A percentile compares a stretch with the other conserved stretches of the same genome.
phyloP scores from a whole-genome alignment of 2,329 filamentous ascomycete species.

The Balansia obtecta region DNA sequence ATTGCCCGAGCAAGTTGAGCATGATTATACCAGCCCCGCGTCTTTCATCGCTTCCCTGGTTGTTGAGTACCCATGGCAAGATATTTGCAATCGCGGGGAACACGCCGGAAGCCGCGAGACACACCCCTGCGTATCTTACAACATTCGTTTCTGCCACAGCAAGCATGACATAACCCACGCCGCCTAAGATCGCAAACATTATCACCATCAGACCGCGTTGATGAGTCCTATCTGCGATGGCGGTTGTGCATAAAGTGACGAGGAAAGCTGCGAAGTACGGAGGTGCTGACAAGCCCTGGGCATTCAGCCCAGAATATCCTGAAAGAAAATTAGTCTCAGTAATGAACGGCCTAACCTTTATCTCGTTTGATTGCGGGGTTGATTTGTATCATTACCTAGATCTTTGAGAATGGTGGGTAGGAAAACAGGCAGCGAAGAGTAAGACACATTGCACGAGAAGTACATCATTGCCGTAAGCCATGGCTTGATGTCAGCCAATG shows the following conservation, averaged over 20 bases:
- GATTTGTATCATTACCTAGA: conserved; percentile 4
- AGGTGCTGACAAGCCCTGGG: conserved; percentile 12
- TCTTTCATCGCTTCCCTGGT: conserved; percentile 7
- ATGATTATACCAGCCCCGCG: conserved; percentile 6
- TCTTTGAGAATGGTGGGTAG: conserved; percentile 12
- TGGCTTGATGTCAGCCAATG: conserved; percentile 22
- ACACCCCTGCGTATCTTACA: conserved; percentile 5
- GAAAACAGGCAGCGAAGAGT: conserved; percentile 17
- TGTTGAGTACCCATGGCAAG: conserved; percentile 6
- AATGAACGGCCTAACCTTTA: too few relatives aligned
- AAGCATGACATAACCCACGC: conserved; percentile 5
- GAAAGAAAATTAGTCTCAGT: background rate
- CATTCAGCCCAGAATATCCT: conserved; percentile 10
- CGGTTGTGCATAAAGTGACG: conserved; percentile 8
- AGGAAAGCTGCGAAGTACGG: conserved; percentile 9
- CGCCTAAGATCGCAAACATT: conserved; percentile 5
- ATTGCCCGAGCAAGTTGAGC: conserved; percentile 6
- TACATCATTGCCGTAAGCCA: conserved; percentile 15
- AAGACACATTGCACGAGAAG: conserved; percentile 16
- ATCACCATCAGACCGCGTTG: conserved; percentile 8
- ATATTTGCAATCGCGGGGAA: conserved; percentile 8
- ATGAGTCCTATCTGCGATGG: conserved; percentile 8
- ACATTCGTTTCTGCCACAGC: conserved; percentile 1
- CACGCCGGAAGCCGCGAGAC: conserved; percentile 2
- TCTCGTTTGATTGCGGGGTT: too few relatives aligned